Evolutionary conservation across 257 asterid genomes (phyloP), one percentile per base, ranked within the genome.

Genomic region (Euphrasia confusa): DNA sequence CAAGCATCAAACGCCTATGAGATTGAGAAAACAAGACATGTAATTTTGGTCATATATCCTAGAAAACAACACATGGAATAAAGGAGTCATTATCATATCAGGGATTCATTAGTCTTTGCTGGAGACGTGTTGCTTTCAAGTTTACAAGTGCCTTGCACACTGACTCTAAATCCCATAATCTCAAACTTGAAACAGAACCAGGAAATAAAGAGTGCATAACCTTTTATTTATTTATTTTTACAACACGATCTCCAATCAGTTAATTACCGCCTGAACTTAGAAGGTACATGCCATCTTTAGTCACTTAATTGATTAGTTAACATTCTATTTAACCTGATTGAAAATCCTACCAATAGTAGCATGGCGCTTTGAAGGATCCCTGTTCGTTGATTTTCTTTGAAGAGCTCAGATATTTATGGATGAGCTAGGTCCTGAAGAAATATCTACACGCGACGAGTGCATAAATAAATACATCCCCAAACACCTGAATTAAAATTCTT

Each of bases 111-210:
- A n/a, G n/a, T n/a, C n/a, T n/a, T n/a, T 88, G 79, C 72, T 84
- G 97, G 8, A 89, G 79, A 66, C 97, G 95, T 11, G 84, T 71
- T 40, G 89, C 85, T 75, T 86, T 97, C 57, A 77, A 92, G 82
- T 92, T 92, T 33, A 92, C 97, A 44, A 92, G 95, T 10, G 97
- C 86, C 61, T 92, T 92, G 83, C 94, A 83, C 61, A 97, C 97
- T 68, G 99, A 83, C 64, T 86, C 96, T 70, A 87, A 78, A 72
- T 92, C 99, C 99, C 97, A 92, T 75, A 92, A 72, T 77, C 95
- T 89, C 77, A 92, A 71, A 80, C 99, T 83, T 35, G 99, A 89
- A 84, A 89, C 99, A 72, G 99, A 89, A 73, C 99, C 99, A 87
- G 89, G 67, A 75, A 76, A 68, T 53, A 47, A 17, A 67, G 1